Evolutionary conservation across 1,284 basidiomycete genomes (phyloP).

Genomic region (Ustilago trichophora): DNA sequence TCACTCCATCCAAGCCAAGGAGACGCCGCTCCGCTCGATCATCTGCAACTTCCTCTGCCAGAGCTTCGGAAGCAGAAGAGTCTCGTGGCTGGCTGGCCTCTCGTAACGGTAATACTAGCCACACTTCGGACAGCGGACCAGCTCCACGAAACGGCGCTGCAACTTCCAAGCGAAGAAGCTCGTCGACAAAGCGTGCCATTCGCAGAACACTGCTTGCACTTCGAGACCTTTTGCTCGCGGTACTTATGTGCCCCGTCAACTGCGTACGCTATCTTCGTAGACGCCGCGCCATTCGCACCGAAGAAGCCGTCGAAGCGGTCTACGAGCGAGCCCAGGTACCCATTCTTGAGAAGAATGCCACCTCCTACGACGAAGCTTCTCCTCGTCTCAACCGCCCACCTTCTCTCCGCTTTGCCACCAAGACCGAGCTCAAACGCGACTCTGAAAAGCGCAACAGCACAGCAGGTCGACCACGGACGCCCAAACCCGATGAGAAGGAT

Average conservation of each 20-base stretch:
- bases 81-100: constrained; percentile 9
- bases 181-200: constrained; percentile 10
- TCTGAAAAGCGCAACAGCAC: constrained; percentile 10
- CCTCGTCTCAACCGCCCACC: constrained; percentile 1
- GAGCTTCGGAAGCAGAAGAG: constrained; percentile 26
- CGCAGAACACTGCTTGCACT: constrained; percentile 20
- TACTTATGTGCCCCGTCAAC: constrained; percentile 29
- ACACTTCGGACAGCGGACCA: not conserved
- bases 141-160: not conserved
- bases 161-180: not conserved
- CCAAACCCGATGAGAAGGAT: constrained; percentile 16
- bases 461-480: constrained; percentile 17
- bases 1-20: constrained; percentile 15
- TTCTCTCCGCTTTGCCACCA: constrained; percentile 23
- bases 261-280: constrained; percentile 28
- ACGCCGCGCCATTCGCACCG: constrained; percentile 3
- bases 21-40: constrained; percentile 14
- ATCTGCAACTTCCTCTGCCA: constrained; percentile 5
- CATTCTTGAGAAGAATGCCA: constrained; percentile 29
- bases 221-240: constrained; percentile 24
- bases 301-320: constrained; percentile 25
- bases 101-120: constrained; percentile 3
- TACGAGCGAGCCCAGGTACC: constrained; percentile 26
- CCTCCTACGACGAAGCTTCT: not conserved
- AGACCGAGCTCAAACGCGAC: constrained; percentile 4